Evolutionary conservation across 1,284 basidiomycete species (phyloP).

Genomic region (Melampsora larici-populina): DNA sequence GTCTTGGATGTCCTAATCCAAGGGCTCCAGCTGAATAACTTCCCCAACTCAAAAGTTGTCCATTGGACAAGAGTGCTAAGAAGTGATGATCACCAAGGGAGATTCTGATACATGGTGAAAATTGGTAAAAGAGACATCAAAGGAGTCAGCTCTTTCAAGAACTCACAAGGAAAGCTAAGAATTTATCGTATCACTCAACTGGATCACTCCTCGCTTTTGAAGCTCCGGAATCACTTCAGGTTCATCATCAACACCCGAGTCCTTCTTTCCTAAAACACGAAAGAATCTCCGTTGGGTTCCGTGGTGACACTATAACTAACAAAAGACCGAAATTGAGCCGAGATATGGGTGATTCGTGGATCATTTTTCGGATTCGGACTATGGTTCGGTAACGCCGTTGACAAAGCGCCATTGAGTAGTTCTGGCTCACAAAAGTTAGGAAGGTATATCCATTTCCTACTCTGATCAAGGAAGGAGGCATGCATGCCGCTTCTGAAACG

Average conservation of each 20-base stretch:
- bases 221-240: constrained; percentile 32
- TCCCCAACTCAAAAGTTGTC: constrained; percentile 37
- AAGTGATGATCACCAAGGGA: constrained; percentile 36
- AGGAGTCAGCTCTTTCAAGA: not conserved
- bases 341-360: constrained; percentile 35
- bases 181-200: constrained; percentile 15
- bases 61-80: constrained; percentile 29
- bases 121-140: not conserved
- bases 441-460: constrained; percentile 29
- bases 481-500: not conserved
- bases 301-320: constrained; percentile 26
- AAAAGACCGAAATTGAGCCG: constrained; percentile 32
- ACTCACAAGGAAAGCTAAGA: not conserved
- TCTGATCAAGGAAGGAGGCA: constrained; percentile 11
- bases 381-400: constrained; percentile 3
- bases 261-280: constrained; percentile 38
- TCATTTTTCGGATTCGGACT: not conserved
- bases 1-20: constrained; percentile 17
- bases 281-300: constrained; percentile 16
- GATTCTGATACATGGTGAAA: constrained; percentile 11
- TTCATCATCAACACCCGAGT: not conserved
- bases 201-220: constrained; percentile 35
- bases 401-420: not conserved
- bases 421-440: constrained; percentile 28
- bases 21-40: constrained; percentile 32